phyloP scores from a whole-genome alignment of 257 asterid species.

The Rubia yunnanensis region DNA sequence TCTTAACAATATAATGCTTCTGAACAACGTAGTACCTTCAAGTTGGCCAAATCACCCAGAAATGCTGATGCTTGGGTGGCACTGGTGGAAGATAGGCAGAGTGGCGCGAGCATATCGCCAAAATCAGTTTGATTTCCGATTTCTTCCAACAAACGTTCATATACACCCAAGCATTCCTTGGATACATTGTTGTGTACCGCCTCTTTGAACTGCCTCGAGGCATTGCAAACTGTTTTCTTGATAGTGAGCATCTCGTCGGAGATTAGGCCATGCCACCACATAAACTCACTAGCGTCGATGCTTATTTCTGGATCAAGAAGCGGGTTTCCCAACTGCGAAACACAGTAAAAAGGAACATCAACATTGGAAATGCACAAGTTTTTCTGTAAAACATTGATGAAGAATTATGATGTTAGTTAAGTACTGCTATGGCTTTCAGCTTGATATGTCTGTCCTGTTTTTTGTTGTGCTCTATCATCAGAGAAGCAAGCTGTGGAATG shows the following conservation, averaged over 20 bases:
- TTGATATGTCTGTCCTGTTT: conserved; percentile 17
- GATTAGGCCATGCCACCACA: conserved; percentile 27
- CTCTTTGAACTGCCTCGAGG: conserved; percentile 13
- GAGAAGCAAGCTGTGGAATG: conserved; percentile 18
- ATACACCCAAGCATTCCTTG: neutral
- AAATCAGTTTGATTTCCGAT: conserved; percentile 11
- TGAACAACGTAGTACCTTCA: conserved; percentile 5
- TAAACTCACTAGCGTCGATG: conserved; percentile 4
- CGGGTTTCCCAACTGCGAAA: conserved; percentile 22
- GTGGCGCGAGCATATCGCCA: conserved; percentile 13
- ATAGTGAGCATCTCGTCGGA: conserved; percentile 18
- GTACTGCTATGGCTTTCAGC: conserved; percentile 23
- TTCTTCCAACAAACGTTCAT: conserved; percentile 2
- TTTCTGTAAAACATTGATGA: neutral
- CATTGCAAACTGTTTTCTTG: conserved; percentile 16
- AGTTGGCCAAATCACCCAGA: conserved; percentile 1
- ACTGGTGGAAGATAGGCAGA: conserved; percentile 8
- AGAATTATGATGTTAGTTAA: neutral
- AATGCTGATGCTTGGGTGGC: conserved; percentile 4
- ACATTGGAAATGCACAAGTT: too few species aligned
- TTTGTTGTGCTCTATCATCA: conserved; percentile 22
- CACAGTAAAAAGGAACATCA: neutral
- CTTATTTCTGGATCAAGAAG: conserved; percentile 19
- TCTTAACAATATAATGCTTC: neutral
- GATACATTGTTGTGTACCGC: neutral